phyloP scores from a whole-genome alignment of 169 alveolate species.

The Eimeria acervulina region DNA sequence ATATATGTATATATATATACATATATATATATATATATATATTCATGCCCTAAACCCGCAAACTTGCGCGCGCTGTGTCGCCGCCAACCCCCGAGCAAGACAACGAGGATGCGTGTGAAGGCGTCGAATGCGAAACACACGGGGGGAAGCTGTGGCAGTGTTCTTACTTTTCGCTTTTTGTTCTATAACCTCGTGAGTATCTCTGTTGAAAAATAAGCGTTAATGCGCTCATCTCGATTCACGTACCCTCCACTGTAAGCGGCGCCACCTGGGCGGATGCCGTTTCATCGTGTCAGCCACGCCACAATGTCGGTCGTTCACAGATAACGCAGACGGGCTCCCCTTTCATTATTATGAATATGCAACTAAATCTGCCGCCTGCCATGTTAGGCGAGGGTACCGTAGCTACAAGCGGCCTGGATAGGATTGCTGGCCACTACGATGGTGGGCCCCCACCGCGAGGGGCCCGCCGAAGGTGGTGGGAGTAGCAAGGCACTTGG shows the following conservation, averaged over 20 bases:
- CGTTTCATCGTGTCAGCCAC: not conserved
- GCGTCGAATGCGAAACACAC: not conserved
- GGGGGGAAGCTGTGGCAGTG: not conserved
- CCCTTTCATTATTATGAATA: not conserved
- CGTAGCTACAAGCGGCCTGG: too few relatives aligned
- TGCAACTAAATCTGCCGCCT: not conserved
- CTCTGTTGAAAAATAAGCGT: not conserved
- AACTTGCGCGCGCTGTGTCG: not conserved
- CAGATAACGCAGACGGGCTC: not conserved
- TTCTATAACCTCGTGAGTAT: too few relatives aligned
- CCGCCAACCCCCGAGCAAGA: not conserved
- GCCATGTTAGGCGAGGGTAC: not conserved
- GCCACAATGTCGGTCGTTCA: not conserved
- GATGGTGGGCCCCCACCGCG: too few relatives aligned
- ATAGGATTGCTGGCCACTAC: too few relatives aligned
- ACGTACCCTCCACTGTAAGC: not conserved
- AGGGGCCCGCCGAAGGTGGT: too few relatives aligned
- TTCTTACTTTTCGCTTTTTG: not conserved
- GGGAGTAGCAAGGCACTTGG: too few relatives aligned
- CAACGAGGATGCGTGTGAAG: not conserved
- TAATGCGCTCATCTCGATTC: not conserved
- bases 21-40: too few relatives aligned
- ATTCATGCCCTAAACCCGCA: not conserved
- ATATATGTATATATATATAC: too few relatives aligned
- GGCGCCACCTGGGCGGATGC: too few relatives aligned